Evolutionary conservation across 768 basidiomycete species (phyloP), one percentile per base, ranked within the genome.

Genomic region (Collybia sordida): DNA sequence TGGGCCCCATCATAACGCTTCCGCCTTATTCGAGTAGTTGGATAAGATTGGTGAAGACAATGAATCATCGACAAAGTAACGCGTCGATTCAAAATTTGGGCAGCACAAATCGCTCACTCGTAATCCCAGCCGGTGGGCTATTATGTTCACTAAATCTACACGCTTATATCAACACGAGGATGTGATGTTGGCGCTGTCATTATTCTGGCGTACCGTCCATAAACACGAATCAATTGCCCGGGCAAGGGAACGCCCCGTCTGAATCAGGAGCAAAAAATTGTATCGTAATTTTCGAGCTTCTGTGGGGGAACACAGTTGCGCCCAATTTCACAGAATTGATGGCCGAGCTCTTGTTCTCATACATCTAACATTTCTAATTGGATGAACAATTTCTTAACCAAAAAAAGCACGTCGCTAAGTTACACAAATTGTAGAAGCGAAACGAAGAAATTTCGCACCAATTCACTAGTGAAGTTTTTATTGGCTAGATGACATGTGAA

Each of bases 211-310:
- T 35, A 35, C 34, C 9, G 9, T 35, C 34, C 34, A 35, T n/a
- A 35, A 35, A 35, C 9, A 9, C 34, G 34, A 35, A 35, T 9
- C 34, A 9, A 9, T 35, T n/a, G 9, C n/a, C 9, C n/a, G 34
- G 34, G 34, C n/a, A 35, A 9, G 34, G 34, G 34, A 9, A 9
- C 9, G 34, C 9, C 9, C 9, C 9, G n/a, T 35, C n/a, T 35
- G 9, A 43, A 4, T 74, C 68, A 0, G 75, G 75, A 0, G 75
- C 77, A 55, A 81, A 80, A 46, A 80, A 64, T 57, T 81, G 79
- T 47, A 81, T 68, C 3, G 70, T 73, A 47, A 78, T 78, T 40
- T 75, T 58, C 1, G 73, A 68, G 52, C 61, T 63, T 17, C 80
- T 66, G 47, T 75, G 71, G 0, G 65, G 69, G 51, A 79, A 82